Percentiles rank a stretch among this genome's conserved stretches.
phyloP scores from a whole-genome alignment of 352 stramenopile species.

The Phytophthora capsici region DNA sequence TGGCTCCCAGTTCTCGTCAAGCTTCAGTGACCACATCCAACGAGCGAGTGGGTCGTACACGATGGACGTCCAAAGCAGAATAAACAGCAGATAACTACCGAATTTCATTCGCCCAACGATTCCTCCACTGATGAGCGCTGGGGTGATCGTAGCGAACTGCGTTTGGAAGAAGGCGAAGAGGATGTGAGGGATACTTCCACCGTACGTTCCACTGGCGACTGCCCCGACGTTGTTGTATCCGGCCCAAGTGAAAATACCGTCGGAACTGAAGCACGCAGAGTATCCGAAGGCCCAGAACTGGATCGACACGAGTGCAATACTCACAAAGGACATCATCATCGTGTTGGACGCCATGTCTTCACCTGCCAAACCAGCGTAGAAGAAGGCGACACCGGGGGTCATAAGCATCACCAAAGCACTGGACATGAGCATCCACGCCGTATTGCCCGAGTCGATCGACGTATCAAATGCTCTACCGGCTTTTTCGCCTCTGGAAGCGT shows the following conservation, averaged over 20 bases:
- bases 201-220: constrained; percentile 55
- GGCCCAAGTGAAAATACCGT: constrained; percentile 67
- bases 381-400: constrained; percentile 75
- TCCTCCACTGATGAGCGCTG: constrained; percentile 77
- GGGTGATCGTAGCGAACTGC: constrained; percentile 84
- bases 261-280: constrained; percentile 69
- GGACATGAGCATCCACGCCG: constrained; percentile 69
- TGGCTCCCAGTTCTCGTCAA: constrained; percentile 58
- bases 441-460: constrained; percentile 61
- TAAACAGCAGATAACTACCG: constrained; percentile 75
- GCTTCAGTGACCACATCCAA: constrained; percentile 82
- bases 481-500: constrained; percentile 41
- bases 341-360: constrained; percentile 83
- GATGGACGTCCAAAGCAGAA: constrained; percentile 76
- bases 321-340: constrained; percentile 85
- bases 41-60: constrained; percentile 88
- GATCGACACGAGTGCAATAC: constrained; percentile 80
- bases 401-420: constrained; percentile 78
- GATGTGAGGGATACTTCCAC: constrained; percentile 66
- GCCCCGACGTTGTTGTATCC: constrained; percentile 67
- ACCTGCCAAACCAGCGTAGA: constrained; percentile 81
- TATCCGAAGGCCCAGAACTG: constrained; percentile 86
- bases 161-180: constrained; percentile 87
- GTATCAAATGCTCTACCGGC: constrained; percentile 37
- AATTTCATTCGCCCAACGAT: constrained; percentile 89